phyloP scores from a whole-genome alignment of 2,329 filamentous ascomycete species.

The Penicillium sp. region DNA sequence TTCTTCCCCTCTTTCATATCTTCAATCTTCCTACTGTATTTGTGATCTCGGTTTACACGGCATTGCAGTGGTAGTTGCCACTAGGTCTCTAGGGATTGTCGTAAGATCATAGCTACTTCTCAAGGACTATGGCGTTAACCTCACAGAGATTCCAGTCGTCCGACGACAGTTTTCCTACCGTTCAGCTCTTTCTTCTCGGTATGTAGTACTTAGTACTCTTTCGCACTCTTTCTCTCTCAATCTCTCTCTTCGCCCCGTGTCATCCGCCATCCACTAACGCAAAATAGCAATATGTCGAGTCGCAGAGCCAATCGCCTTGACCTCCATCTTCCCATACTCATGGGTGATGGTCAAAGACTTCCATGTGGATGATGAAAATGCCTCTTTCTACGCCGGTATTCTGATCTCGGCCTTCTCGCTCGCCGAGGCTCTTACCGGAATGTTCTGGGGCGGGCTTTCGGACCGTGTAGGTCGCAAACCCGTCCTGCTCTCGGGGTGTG shows the following conservation, averaged over 20 bases:
- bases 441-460: conserved; percentile 84
- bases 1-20: conserved; percentile 1
- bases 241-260: background rate
- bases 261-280: background rate
- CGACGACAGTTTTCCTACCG: conserved; percentile 71
- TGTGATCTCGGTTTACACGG: background rate
- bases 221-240: background rate
- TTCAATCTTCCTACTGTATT: background rate
- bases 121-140: conserved; percentile 61
- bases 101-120: conserved; percentile 55
- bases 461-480: conserved; percentile 84
- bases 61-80: conserved; percentile 1
- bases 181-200: conserved; percentile 85
- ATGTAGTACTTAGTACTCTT: conserved; percentile 35
- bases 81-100: conserved; percentile 31
- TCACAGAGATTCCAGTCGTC: conserved; percentile 58
- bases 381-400: conserved; percentile 83
- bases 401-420: conserved; percentile 85
- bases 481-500: conserved; percentile 76
- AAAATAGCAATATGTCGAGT: conserved; percentile 80
- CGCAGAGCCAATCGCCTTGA: conserved; percentile 88
- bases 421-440: conserved; percentile 78
- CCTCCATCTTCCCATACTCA: conserved; percentile 90
- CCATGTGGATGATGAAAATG: conserved; percentile 71
- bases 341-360: conserved; percentile 81